These are phyloP conservation scores for Pseudomassariella vexata DNA, from an alignment of 2,329 filamentous ascomycete genomes.

Conservation along the genomic window DNA sequence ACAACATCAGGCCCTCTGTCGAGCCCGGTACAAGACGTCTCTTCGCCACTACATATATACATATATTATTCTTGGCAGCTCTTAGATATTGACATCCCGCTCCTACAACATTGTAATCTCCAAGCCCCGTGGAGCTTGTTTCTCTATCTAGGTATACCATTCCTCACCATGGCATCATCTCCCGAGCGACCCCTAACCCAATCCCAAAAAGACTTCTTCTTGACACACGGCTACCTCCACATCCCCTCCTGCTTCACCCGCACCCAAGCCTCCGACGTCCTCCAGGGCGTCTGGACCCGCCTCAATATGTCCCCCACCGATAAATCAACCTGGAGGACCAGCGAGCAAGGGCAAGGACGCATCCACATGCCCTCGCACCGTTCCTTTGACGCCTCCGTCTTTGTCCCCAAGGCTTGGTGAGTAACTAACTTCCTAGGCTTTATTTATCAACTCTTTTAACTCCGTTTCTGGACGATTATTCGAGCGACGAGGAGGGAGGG, in stretches of 20 bases:
- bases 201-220: slow-evolving; percentile 37
- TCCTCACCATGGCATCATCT: slow-evolving; percentile 15
- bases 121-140: too few species aligned
- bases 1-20: too few species aligned
- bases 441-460: too few species aligned
- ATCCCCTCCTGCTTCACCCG: slow-evolving; percentile 38
- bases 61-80: too few species aligned
- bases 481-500: too few species aligned
- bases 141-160: too few species aligned
- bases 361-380: slow-evolving; percentile 60
- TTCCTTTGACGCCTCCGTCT: slow-evolving; percentile 44
- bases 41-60: too few species aligned
- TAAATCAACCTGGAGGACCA: slow-evolving; percentile 63
- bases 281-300: slow-evolving; percentile 54
- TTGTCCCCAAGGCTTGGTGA: slow-evolving; percentile 64
- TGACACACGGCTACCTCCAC: slow-evolving; percentile 50
- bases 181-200: slow-evolving; percentile 22
- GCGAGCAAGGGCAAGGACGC: slow-evolving; percentile 46
- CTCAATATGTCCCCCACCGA: slow-evolving; percentile 60
- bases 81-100: too few species aligned
- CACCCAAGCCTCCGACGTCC: slow-evolving; percentile 21
- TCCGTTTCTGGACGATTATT: too few species aligned
- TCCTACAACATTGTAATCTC: too few species aligned
- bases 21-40: too few species aligned
- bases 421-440: too few species aligned